Evolutionary conservation across 768 basidiomycete species (phyloP).

Genomic region (Coprinopsis marcescibilis): DNA sequence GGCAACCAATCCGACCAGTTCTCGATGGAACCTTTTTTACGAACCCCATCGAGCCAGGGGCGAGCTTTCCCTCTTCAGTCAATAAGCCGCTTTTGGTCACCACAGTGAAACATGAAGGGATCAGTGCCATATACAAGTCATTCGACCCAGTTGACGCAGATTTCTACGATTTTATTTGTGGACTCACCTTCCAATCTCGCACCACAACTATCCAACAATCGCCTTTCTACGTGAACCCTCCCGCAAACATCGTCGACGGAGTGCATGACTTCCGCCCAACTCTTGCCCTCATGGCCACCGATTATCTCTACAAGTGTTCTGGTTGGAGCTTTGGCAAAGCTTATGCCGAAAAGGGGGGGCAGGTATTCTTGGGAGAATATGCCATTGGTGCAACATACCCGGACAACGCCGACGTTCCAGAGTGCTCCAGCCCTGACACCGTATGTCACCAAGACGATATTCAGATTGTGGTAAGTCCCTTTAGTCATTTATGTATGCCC

Average conservation of each 20-base stretch:
- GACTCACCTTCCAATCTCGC: conserved; percentile 37
- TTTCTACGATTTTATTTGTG: conserved; percentile 33
- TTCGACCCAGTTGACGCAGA: conserved; percentile 36
- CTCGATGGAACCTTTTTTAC: conserved; percentile 66
- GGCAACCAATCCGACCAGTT: conserved; percentile 61
- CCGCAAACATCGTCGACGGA: conserved; percentile 19
- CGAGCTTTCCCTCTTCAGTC: conserved; percentile 47
- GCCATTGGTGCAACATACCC: conserved; percentile 67
- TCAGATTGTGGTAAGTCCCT: conserved; percentile 56
- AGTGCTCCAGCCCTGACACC: conserved; percentile 48
- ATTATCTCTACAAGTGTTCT: conserved; percentile 66
- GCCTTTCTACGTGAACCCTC: conserved; percentile 37
- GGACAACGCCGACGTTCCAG: conserved; percentile 48
- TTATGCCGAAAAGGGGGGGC: conserved; percentile 61
- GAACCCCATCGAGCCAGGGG: conserved; percentile 55
- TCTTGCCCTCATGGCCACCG: conserved; percentile 66
- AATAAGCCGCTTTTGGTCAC: conserved; percentile 68
- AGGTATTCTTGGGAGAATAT: conserved; percentile 63
- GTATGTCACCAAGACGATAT: conserved; percentile 86
- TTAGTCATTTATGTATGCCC: conserved; percentile 1
- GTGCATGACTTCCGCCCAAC: conserved; percentile 49
- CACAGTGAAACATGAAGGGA: conserved; percentile 70
- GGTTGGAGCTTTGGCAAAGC: conserved; percentile 65
- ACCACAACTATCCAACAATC: conserved; percentile 38
- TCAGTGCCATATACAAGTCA: conserved; percentile 45